Evolutionary conservation across 495 filamentous ascomycete genomes (phyloP).

Genomic region (Immersiella caudata): DNA sequence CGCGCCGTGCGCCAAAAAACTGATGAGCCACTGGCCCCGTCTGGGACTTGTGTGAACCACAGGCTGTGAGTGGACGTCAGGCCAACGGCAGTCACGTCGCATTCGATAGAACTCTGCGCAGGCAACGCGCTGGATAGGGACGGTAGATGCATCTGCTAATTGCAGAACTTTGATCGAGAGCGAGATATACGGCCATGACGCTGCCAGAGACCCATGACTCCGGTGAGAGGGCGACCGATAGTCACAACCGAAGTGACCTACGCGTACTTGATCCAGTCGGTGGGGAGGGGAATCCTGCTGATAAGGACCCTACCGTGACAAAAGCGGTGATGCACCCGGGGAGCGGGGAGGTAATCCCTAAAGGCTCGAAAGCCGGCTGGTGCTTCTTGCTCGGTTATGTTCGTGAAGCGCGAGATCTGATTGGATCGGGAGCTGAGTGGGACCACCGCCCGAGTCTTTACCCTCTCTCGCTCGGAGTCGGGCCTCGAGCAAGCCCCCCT

Average conservation of each 20-base stretch:
- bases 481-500: neutral
- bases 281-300: neutral
- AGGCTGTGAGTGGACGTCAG: neutral
- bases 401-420: neutral
- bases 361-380: no score
- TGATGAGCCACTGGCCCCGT: slow-evolving; percentile 14
- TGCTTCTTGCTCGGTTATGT: neutral
- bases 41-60: neutral
- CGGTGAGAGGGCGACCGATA: neutral
- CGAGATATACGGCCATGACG: no score
- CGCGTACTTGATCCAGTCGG: neutral
- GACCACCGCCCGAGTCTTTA: neutral
- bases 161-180: no score
- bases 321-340: neutral
- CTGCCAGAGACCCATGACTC: neutral
- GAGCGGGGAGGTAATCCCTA: neutral
- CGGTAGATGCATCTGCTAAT: no score
- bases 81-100: neutral
- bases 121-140: neutral
- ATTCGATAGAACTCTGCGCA: neutral
- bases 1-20: slow-evolving; percentile 17
- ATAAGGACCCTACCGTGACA: neutral
- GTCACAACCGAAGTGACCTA: neutral
- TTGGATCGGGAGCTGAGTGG: neutral
- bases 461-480: neutral